Evolutionary conservation across 108 stramenopile species (phyloP).

Genomic region (Chaetoceros tenuissimus): DNA sequence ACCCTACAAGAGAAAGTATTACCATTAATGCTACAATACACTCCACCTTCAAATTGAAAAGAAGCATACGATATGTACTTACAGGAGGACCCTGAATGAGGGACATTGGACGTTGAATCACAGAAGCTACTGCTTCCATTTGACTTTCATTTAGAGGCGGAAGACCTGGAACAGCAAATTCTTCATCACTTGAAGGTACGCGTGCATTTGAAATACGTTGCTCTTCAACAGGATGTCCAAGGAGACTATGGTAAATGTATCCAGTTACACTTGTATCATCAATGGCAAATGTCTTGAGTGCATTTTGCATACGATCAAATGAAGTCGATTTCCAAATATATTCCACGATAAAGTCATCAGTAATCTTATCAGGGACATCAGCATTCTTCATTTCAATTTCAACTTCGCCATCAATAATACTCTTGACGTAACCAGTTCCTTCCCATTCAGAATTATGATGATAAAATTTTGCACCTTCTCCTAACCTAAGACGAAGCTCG

Average conservation of each 20-base stretch:
- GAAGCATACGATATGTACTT: background rate
- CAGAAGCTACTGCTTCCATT: conserved; percentile 79
- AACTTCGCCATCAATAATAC: conserved; percentile 88
- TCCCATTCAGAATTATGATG: conserved; percentile 82
- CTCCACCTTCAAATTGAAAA: conserved; percentile 4
- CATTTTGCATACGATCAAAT: conserved; percentile 98
- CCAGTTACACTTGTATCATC: conserved; percentile 95
- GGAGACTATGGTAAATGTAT: conserved; percentile 94
- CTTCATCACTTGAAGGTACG: conserved; percentile 43
- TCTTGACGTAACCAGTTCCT: conserved; percentile 85
- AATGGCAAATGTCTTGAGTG: conserved; percentile 95
- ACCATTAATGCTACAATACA: background rate
- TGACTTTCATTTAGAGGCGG: conserved; percentile 95
- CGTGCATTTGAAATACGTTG: conserved; percentile 73
- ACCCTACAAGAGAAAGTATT: conserved; percentile 1
- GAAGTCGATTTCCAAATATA: conserved; percentile 96
- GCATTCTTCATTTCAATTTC: conserved; percentile 65
- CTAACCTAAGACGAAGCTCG: conserved; percentile 85
- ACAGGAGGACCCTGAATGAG: conserved; percentile 98
- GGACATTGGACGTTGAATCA: conserved; percentile 86
- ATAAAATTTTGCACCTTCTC: conserved; percentile 64
- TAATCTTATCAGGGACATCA: conserved; percentile 69
- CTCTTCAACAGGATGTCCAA: conserved; percentile 96
- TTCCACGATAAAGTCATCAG: conserved; percentile 89
- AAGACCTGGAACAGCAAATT: conserved; percentile 85